phyloP scores from a whole-genome alignment of 495 filamentous ascomycete genomes.

The Penicillium cosmopolitanum region DNA sequence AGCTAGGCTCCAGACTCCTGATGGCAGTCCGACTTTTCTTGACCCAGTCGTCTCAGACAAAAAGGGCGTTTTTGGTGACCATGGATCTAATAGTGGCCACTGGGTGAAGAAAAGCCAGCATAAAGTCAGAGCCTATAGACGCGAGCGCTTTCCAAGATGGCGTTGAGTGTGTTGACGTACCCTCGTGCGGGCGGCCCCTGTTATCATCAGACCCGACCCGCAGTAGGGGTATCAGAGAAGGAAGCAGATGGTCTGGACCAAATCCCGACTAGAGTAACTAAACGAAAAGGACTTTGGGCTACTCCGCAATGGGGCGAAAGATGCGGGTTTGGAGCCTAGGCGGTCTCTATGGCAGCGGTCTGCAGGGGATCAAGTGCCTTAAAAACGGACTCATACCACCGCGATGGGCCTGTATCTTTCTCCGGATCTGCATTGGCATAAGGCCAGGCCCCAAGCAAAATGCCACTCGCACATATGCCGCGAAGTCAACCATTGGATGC shows the following conservation, averaged over 20 bases:
- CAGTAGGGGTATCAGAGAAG: neutral
- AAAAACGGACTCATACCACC: constrained; percentile 14
- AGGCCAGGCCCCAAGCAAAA: constrained; percentile 17
- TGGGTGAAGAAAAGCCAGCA: constrained; percentile 12
- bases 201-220: neutral
- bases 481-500: constrained; percentile 12
- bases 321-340: constrained; percentile 2
- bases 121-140: constrained; percentile 8
- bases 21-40: constrained; percentile 6
- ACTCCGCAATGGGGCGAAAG: neutral
- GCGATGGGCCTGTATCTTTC: constrained; percentile 10
- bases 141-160: neutral
- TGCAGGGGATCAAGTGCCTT: constrained; percentile 11
- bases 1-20: constrained; percentile 2
- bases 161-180: neutral
- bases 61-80: constrained; percentile 20
- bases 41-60: constrained; percentile 17
- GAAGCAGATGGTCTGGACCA: neutral
- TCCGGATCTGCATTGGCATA: constrained; percentile 26
- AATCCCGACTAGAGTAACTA: neutral
- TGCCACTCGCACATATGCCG: constrained; percentile 12
- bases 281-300: neutral
- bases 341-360: neutral
- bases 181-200: neutral
- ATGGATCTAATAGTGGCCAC: constrained; percentile 17